Evolutionary conservation across 108 stramenopile species (phyloP).

Genomic region (Ochromonas danica): DNA sequence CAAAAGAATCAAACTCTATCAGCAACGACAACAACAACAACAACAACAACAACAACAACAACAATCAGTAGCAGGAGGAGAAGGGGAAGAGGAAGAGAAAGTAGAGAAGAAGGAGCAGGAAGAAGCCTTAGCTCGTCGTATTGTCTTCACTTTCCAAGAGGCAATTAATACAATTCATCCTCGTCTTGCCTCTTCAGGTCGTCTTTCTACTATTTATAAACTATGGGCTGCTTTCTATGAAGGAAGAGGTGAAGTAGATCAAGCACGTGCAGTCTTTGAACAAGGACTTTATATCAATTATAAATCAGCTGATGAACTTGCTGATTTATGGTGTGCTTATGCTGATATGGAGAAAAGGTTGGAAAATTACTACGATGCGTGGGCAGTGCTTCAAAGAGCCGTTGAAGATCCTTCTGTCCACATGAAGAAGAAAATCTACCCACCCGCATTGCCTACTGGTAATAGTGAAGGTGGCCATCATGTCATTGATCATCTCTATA

Average conservation of each 20-base stretch:
- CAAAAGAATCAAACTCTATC: slow-evolving; percentile 77
- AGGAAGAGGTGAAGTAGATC: slow-evolving; percentile 56
- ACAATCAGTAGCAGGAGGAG: too few species aligned
- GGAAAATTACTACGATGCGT: slow-evolving; percentile 82
- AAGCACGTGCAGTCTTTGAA: slow-evolving; percentile 75
- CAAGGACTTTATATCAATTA: slow-evolving; percentile 56
- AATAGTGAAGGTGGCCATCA: slow-evolving; percentile 37
- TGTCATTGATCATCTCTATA: slow-evolving; percentile 58
- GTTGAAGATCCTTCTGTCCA: slow-evolving; percentile 30
- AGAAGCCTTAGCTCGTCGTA: too few species aligned
- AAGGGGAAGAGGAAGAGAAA: too few species aligned
- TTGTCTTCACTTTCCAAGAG: slow-evolving; percentile 41
- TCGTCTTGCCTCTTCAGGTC: slow-evolving; percentile 63
- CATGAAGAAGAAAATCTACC: slow-evolving; percentile 11
- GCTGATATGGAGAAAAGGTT: slow-evolving; percentile 89
- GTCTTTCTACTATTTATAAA: slow-evolving; percentile 71
- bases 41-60: too few species aligned
- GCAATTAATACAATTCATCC: slow-evolving; percentile 62
- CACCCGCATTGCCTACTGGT: slow-evolving; percentile 34
- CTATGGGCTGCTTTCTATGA: slow-evolving; percentile 65
- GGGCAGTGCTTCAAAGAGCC: slow-evolving; percentile 59
- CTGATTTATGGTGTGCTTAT: slow-evolving; percentile 79
- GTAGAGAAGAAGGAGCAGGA: slow-evolving; percentile 30
- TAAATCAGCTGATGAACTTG: slow-evolving; percentile 82
- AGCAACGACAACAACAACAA: slow-evolving; percentile 32